These are phyloP conservation scores for Zanthoxylum bungeanum DNA, from an alignment of 345 rosid species.

Conservation along the genomic window DNA sequence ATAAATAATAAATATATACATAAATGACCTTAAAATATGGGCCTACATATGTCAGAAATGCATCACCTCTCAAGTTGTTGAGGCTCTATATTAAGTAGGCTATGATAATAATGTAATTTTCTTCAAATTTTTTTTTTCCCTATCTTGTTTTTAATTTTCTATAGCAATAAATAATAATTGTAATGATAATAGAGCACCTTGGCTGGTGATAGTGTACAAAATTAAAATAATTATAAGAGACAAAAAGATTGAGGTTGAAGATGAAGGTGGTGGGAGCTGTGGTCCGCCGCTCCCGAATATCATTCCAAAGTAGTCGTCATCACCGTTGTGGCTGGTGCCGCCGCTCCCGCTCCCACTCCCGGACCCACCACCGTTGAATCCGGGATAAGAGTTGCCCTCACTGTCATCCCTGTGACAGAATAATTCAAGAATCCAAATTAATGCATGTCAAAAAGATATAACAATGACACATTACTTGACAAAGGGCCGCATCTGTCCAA, in stretches of 20 bases:
- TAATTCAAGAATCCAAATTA: slow-evolving; percentile 2
- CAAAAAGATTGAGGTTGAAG: slow-evolving; percentile 33
- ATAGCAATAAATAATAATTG: slow-evolving; percentile 35
- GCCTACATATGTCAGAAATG: not conserved
- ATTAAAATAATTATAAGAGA: slow-evolving; percentile 42
- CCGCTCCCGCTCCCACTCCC: slow-evolving; percentile 43
- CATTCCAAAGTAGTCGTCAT: slow-evolving; percentile 54
- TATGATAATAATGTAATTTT: not conserved
- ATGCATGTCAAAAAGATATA: not conserved
- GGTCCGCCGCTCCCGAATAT: slow-evolving; percentile 60
- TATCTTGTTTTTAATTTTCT: slow-evolving; percentile 12
- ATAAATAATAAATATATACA: not conserved
- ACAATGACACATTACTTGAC: not conserved
- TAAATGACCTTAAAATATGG: not conserved
- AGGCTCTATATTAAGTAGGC: not conserved
- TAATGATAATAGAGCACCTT: slow-evolving; percentile 28
- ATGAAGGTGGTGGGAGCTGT: slow-evolving; percentile 19
- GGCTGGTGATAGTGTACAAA: slow-evolving; percentile 35
- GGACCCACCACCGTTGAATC: slow-evolving; percentile 41
- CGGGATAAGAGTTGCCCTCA: slow-evolving; percentile 43
- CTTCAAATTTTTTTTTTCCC: not conserved
- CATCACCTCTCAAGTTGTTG: not conserved
- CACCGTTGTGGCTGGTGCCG: slow-evolving; percentile 25
- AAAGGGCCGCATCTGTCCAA: too few species aligned
- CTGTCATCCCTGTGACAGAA: slow-evolving; percentile 40